phyloP scores from a whole-genome alignment of 1,139 yeast genomes.

The Geotrichum fermentans region DNA sequence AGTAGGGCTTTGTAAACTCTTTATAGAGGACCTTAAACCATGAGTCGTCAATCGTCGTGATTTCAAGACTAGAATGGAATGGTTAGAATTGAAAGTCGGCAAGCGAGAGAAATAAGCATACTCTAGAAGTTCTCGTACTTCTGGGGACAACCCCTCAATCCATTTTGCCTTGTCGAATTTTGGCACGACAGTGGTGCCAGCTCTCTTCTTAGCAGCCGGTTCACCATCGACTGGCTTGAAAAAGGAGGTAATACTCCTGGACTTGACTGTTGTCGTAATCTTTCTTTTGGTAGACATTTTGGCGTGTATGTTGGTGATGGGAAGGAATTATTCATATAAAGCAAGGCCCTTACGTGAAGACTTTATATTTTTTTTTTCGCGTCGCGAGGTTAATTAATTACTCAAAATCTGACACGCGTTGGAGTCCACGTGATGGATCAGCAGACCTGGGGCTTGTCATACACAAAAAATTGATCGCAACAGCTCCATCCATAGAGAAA shows the following conservation, averaged over 20 bases:
- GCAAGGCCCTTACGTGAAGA: too few species aligned
- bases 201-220: slow-evolving; percentile 13
- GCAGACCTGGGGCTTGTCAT: too few species aligned
- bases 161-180: slow-evolving; percentile 52
- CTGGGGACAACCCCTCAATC: slow-evolving; percentile 49
- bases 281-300: slow-evolving; percentile 18
- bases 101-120: slow-evolving; percentile 18
- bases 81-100: background rate
- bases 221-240: slow-evolving; percentile 12
- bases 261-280: slow-evolving; percentile 7
- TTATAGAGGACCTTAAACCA: slow-evolving; percentile 70
- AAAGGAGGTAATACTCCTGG: slow-evolving; percentile 17
- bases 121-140: slow-evolving; percentile 51
- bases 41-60: slow-evolving; percentile 60
- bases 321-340: background rate
- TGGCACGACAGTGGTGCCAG: background rate
- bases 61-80: slow-evolving; percentile 48
- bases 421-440: too few species aligned
- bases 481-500: too few species aligned
- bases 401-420: too few species aligned
- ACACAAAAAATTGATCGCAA: too few species aligned
- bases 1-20: slow-evolving; percentile 83
- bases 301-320: background rate
- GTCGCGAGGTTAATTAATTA: background rate
- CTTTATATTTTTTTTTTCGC: background rate